Base-by-base conservation (phyloP, 2,329 filamentous ascomycete species). In the Mariannaea sp. region DNA sequence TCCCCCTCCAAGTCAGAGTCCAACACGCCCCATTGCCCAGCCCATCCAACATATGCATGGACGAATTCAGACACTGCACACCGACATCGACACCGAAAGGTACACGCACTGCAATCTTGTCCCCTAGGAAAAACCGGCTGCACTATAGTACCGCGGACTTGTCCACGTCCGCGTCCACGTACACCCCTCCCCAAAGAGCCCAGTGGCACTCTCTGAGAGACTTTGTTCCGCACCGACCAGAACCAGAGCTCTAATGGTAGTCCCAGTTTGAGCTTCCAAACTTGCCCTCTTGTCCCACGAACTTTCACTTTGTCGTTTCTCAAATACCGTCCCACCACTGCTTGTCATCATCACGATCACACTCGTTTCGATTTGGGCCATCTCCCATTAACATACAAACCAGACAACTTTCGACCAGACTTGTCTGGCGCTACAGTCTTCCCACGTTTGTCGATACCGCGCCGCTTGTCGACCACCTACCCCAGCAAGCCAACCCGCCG, bases 241-340 rank as follows among this genome's bases (percentile, higher is more conserved):
- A 40, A 20, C 52, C 16, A 43, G 20, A 45, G 36, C 33, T 47
- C 55, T 53, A 36, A 44, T 13, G 20, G 39, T 56, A 50, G 55
- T 46, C 19, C 38, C 54, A 36, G 41, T 43, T 29, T 45, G 46
- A 55, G 60, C 49, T 57, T 58, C 49, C 48, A 62, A 52, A 59
- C 52, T 62, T 49, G 48, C 60, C 57, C 24, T 54, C 50, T 27
- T 14, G 54, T 56, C 45, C 54, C 29, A 59, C 58, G 52, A 60
- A 59, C 62, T 55, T 60, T 56, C 60, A 60, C 54, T 43, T 12
- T 55, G 50, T 58, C n/a, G n/a, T 59, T 57, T 63, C 59, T 65
- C 65, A 65, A 65, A 65, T 68, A 57, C 62, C 62, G 69, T 71
- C 65, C 66, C 65, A 68, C 66, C 66, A 32, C 52, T 49, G 61